Percentiles rank a stretch among this genome's conserved stretches.
Evolutionary conservation across 2,329 filamentous ascomycete genomes (phyloP).

Genomic region (Plenodomus tracheiphilus): DNA sequence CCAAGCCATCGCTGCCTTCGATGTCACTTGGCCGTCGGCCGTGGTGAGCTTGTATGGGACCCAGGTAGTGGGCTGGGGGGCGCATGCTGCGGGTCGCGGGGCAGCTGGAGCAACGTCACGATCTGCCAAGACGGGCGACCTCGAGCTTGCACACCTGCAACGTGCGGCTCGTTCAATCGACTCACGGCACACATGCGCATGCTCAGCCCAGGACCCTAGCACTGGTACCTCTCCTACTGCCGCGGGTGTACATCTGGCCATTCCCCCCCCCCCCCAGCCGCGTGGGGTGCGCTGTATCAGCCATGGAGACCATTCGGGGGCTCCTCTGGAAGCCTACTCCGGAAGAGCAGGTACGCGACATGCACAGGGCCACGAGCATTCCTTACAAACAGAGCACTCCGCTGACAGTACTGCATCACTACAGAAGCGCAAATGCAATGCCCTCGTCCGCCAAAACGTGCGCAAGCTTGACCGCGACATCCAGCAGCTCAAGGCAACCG

Average conservation of each 20-base stretch:
- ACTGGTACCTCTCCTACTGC: neutral
- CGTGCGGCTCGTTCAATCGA: neutral
- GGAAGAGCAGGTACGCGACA: constrained; percentile 76
- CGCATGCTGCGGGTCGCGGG: constrained; percentile 18
- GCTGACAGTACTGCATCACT: too few species aligned
- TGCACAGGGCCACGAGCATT: constrained; percentile 2
- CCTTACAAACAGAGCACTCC: too few species aligned
- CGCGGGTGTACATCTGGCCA: neutral
- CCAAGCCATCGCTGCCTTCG: neutral
- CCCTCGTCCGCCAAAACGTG: constrained; percentile 83
- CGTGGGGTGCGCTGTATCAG: constrained; percentile 1
- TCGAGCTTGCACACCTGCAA: too few species aligned
- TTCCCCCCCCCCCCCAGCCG: too few species aligned
- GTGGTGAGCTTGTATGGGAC: too few species aligned
- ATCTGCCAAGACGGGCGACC: constrained; percentile 1
- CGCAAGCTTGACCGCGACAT: constrained; percentile 97
- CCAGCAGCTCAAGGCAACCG: constrained; percentile 72
- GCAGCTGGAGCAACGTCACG: constrained; percentile 36
- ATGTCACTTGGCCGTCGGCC: neutral
- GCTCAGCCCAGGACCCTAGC: neutral
- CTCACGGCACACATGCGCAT: constrained; percentile 4
- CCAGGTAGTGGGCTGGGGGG: constrained; percentile 22
- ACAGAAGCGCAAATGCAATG: constrained; percentile 94
- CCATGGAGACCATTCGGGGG: constrained; percentile 84
- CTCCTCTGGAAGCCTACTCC: constrained; percentile 93